phyloP scores from a whole-genome alignment of 2,329 filamentous ascomycete species.

The Colletotrichum chrysophilum region DNA sequence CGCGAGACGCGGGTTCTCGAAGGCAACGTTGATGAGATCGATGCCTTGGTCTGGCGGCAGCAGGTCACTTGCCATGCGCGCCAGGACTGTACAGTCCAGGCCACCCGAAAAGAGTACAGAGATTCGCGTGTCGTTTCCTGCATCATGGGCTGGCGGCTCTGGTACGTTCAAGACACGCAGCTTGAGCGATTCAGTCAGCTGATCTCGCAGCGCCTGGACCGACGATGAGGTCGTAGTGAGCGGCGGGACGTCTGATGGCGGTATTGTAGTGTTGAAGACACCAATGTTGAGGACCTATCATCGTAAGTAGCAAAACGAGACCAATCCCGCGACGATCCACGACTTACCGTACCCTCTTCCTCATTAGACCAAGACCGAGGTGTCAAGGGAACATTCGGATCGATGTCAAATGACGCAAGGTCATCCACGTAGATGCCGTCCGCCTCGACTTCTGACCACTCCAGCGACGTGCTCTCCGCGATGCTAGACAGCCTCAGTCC shows the following conservation, averaged over 20 bases:
- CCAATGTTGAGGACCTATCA: constrained; percentile 59
- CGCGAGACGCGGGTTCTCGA: constrained; percentile 85
- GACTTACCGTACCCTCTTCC: constrained; percentile 50
- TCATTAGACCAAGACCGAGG: constrained; percentile 34
- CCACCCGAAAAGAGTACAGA: constrained; percentile 94
- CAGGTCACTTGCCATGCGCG: constrained; percentile 79
- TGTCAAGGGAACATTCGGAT: not conserved
- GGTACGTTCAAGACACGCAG: constrained; percentile 72
- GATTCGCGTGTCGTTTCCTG: constrained; percentile 54
- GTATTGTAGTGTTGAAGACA: constrained; percentile 53
- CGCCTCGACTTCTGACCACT: constrained; percentile 83
- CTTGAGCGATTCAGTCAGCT: constrained; percentile 66
- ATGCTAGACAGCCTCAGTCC: constrained; percentile 74
- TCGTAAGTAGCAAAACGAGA: constrained; percentile 45
- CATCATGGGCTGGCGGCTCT: constrained; percentile 46
- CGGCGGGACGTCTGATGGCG: constrained; percentile 33
- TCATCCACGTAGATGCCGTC: constrained; percentile 79
- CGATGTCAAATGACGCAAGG: constrained; percentile 38
- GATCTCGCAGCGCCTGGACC: constrained; percentile 57
- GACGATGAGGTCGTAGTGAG: constrained; percentile 44
- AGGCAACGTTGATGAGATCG: constrained; percentile 94
- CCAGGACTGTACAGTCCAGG: constrained; percentile 89
- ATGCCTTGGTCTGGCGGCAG: constrained; percentile 72
- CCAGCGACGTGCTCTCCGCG: constrained; percentile 54
- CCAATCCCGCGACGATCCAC: constrained; percentile 21